Base-by-base conservation (phyloP, 768 basidiomycete genomes). In the Cystofilobasidium bisporidii region DNA sequence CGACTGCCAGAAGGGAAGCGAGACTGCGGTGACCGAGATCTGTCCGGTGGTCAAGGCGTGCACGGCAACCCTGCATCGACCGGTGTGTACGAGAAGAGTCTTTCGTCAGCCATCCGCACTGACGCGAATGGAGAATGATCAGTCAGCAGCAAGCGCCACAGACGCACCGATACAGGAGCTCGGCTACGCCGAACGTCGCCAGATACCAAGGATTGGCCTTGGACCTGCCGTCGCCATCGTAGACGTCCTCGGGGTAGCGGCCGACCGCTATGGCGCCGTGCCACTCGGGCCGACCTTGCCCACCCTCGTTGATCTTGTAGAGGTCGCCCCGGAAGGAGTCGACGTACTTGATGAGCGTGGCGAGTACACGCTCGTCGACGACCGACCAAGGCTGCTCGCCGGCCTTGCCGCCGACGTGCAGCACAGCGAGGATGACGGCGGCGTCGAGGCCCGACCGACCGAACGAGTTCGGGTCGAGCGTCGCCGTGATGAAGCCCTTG, bases 151-250 rank as follows among this genome's bases (percentile, higher is more conserved):
- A 33, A 28, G 62, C 20, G 28, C 11, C 32, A 43, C 11, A 11
- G 32, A 26, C 60, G n/a, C 11, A 47, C 60, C 43, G 40, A 24
- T 43, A 47, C 12, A 41, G 28, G 5, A 63, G 18, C 40, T 69
- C 47, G 8, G 63, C 38, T 3, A 69, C 63, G 26, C 47, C 57
- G 18, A 64, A 65, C 14, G 68, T 69, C 28, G 50, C 33, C 22
- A 69, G 40, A 18, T 36, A 77, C 77, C 77, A 78, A 5, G 77
- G 77, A 67, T 77, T 76, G 3, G 72, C 77, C 17, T 59, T 56
- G 45, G 75, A 74, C 14, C 55, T 71, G 12, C 74, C 73, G 4
- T 73, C 72, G 26, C 77, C 77, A 65, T 78, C 72, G 61, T 78
- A 78, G 17, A 77, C 69, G 63, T 78, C 77, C 69, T 77, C 77